Percentiles rank a stretch among this genome's conserved stretches.
These are phyloP conservation scores for Phytophthora rubi DNA, from an alignment of 352 stramenopile genomes.

Conservation along the genomic window DNA sequence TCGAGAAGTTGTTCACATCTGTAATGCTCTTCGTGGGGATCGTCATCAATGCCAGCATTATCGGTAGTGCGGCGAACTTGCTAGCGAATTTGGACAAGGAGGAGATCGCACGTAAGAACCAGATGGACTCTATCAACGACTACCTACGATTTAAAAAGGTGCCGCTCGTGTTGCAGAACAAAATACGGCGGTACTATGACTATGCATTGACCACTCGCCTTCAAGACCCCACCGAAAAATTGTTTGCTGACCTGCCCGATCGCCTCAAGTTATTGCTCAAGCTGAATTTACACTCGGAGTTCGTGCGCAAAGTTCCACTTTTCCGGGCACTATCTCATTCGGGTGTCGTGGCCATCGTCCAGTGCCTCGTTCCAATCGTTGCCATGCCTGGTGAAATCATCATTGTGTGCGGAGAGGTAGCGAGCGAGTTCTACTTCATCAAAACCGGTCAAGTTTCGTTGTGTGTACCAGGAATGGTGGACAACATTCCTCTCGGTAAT, in stretches of 20 bases:
- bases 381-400: slow-evolving; percentile 76
- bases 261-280: slow-evolving; percentile 72
- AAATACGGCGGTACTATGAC: slow-evolving; percentile 80
- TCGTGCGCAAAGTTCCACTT: slow-evolving; percentile 78
- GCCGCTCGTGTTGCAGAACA: slow-evolving; percentile 64
- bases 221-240: slow-evolving; percentile 57
- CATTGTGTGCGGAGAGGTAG: slow-evolving; percentile 63
- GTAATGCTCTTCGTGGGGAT: slow-evolving; percentile 82
- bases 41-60: slow-evolving; percentile 82
- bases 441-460: slow-evolving; percentile 68
- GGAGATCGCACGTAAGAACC: slow-evolving; percentile 75
- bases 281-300: slow-evolving; percentile 67
- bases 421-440: slow-evolving; percentile 81
- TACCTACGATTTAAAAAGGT: slow-evolving; percentile 87
- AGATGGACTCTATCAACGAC: slow-evolving; percentile 83
- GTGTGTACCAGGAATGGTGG: slow-evolving; percentile 38
- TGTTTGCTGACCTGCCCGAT: slow-evolving; percentile 80
- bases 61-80: slow-evolving; percentile 77
- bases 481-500: slow-evolving; percentile 61
- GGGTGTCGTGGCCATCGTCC: slow-evolving; percentile 74
- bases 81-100: slow-evolving; percentile 80
- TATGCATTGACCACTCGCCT: slow-evolving; percentile 70
- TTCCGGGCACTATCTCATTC: slow-evolving; percentile 76
- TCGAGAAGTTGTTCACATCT: slow-evolving; percentile 67
- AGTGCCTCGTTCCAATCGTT: slow-evolving; percentile 69